Evolutionary conservation across 352 stramenopile species (phyloP), one percentile per base, ranked within the genome.

Genomic region (Phytophthora chlamydospora): DNA sequence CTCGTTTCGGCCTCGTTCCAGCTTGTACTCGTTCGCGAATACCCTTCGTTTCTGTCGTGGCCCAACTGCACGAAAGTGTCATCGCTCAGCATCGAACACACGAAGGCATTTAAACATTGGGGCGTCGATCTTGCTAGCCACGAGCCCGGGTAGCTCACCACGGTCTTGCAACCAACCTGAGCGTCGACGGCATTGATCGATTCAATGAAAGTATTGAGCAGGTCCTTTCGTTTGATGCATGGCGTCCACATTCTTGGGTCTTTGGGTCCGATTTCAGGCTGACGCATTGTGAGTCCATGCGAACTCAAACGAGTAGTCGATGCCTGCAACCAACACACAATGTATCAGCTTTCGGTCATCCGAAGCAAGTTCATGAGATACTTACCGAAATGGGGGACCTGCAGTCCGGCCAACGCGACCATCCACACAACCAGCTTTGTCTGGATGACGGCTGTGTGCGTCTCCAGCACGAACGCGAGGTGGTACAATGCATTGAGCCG

Each of bases 41-140:
- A 7, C 12, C 36, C 31, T 54, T 66, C 38, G 75, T 59, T 19
- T 34, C 82, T 66, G 2, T 44, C 58, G 7, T 56, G 68, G n/a
- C 78, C 78, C 14, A 57, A 56, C 10, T 42, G 35, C 2, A 89
- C 39, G 34, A 45, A 75, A 62, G 80, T 88, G 39, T 78, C 76
- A 41, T 89, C 76, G 2, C 60, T 63, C 2, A 90, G 63, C 46
- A 71, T 82, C 76, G 44, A 78, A 73, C 36, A 94, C 36, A 0
- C 85, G 75, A 17, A 91, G 56, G 29, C 39, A 83, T 6, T 82
- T 68, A 42, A 71, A 67, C 14, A 57, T 78, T 11, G 72, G 62
- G 43, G 66, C 49, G 24, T 35, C 36, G 8, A 67, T 17, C 24
- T 52, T 35, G 14, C 58, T 42, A 9, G 58, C 63, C 24, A 80